Conservation (phyloP, 2,329 filamentous ascomycete species). For the Cyclaneusma minus region DNA sequence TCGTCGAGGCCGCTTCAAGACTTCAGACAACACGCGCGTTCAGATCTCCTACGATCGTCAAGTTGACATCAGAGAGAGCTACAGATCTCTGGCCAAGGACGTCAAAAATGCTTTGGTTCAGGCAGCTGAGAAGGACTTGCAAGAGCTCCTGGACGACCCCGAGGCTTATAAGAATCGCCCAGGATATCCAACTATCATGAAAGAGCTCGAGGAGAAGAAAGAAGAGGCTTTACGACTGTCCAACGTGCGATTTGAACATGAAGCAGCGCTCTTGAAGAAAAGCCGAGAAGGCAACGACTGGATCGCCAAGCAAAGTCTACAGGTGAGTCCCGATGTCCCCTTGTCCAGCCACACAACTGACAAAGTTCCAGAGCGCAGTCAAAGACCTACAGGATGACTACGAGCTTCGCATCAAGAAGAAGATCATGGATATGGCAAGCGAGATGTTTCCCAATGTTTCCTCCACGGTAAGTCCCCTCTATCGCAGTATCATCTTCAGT, state of each 20-base stretch:
- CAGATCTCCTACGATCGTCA: constrained; percentile 15
- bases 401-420: constrained; percentile 1
- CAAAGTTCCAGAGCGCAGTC: not conserved
- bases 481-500: no score
- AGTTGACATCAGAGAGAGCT: constrained; percentile 12
- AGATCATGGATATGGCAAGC: constrained; percentile 1
- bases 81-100: constrained; percentile 10
- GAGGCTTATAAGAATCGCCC: constrained; percentile 14
- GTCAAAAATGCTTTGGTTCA: constrained; percentile 9
- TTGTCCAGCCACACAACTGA: no score
- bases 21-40: constrained; percentile 9
- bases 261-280: no score
- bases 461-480: no score
- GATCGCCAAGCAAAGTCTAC: no score
- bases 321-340: no score
- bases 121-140: constrained; percentile 15
- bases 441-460: no score
- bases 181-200: constrained; percentile 12
- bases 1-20: constrained; percentile 4
- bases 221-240: no score
- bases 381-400: constrained; percentile 1
- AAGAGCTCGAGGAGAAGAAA: constrained; percentile 7
- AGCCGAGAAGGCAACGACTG: no score
- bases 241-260: no score
- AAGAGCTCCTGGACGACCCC: constrained; percentile 9